Evolutionary conservation across 257 asterid genomes (phyloP).

Genomic region (Salvia rosmarinus): DNA sequence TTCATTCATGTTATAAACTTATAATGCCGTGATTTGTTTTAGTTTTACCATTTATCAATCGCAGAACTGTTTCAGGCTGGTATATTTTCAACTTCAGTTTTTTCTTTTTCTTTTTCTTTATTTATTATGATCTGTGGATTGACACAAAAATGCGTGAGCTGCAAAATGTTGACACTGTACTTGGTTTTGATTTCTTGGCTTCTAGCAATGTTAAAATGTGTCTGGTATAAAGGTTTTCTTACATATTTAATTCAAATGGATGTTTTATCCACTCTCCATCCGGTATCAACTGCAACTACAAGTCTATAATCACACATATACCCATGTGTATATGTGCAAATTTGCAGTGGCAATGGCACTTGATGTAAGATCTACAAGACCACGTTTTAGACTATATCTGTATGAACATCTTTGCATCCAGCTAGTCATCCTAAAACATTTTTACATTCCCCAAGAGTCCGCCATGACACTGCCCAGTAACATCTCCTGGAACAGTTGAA

Average conservation of each 20-base stretch:
- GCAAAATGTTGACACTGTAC: not conserved
- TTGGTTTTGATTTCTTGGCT: not conserved
- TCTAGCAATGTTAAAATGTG: slow-evolving; percentile 6
- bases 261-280: too few species aligned
- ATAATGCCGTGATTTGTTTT: slow-evolving; percentile 23
- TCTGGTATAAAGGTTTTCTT: not conserved
- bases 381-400: not conserved
- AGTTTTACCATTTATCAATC: slow-evolving; percentile 18
- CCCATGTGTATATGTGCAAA: not conserved
- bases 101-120: not conserved
- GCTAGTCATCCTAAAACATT: too few species aligned
- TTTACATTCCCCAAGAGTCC: too few species aligned
- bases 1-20: slow-evolving; percentile 84
- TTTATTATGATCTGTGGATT: not conserved
- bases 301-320: not conserved
- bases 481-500: too few species aligned
- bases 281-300: too few species aligned
- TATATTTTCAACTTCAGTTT: not conserved
- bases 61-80: slow-evolving; percentile 25
- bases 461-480: too few species aligned
- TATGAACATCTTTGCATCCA: not conserved
- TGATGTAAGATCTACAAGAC: not conserved
- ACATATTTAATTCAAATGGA: not conserved
- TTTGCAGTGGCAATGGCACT: not conserved
- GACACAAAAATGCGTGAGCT: slow-evolving; percentile 5